Evolutionary conservation across 805 yeast genomes (phyloP).

Genomic region (Vanderwaltozyma verrucispora): DNA sequence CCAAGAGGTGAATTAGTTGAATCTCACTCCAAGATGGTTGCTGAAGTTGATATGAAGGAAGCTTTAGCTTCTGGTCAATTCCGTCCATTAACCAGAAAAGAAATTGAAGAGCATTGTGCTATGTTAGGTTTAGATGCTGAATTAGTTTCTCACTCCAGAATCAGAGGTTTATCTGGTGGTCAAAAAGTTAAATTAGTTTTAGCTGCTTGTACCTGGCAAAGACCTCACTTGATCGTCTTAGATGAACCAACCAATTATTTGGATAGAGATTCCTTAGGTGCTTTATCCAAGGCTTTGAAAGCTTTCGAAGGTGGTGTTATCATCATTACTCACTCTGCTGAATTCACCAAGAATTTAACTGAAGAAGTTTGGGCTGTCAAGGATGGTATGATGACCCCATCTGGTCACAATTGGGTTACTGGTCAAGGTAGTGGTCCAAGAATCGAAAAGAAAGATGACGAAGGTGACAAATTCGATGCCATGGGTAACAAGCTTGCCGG

Average conservation of each 20-base stretch:
- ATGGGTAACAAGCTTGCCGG: conserved; percentile 99
- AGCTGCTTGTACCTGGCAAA: conserved; percentile 99
- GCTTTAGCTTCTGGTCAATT: conserved; percentile 99
- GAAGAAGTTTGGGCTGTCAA: conserved; percentile 99
- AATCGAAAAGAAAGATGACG: conserved; percentile 90
- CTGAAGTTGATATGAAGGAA: conserved; percentile 99
- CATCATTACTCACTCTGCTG: too few species aligned
- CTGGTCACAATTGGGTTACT: conserved; percentile 99
- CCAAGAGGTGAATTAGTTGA: conserved; percentile 98
- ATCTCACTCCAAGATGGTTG: conserved; percentile 98
- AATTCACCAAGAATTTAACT: conserved; percentile 98
- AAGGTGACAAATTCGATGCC: conserved; percentile 98
- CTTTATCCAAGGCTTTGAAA: too few species aligned
- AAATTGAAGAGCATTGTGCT: conserved; percentile 97
- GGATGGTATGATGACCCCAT: conserved; percentile 98
- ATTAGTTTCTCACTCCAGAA: conserved; percentile 99
- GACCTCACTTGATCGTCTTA: too few species aligned
- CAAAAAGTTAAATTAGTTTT: conserved; percentile 99
- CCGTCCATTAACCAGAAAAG: conserved; percentile 99
- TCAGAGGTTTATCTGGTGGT: conserved; percentile 99
- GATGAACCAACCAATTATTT: too few species aligned
- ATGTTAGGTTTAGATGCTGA: conserved; percentile 98
- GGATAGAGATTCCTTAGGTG: too few species aligned
- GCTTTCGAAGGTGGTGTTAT: too few species aligned
- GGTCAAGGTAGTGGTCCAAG: conserved; percentile 99